Evolutionary conservation across 176 grass and related monocot species (phyloP).

Genomic region (Oryza meridionalis): DNA sequence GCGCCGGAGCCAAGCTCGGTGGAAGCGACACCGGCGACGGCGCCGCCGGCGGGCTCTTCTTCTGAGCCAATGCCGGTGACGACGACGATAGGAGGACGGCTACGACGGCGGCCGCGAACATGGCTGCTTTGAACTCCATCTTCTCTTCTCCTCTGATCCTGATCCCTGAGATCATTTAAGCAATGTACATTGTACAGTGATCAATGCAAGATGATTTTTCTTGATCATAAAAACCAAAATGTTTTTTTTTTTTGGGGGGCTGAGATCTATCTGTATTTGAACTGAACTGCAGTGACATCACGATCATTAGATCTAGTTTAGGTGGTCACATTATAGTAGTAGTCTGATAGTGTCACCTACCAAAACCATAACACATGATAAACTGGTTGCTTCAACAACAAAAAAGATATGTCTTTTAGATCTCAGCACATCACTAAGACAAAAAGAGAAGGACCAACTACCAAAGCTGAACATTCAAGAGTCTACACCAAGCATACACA

Average conservation of each 20-base stretch:
- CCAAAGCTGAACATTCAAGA: neutral
- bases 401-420: conserved; percentile 23
- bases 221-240: neutral
- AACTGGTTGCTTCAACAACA: conserved; percentile 36
- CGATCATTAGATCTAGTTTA: conserved; percentile 28
- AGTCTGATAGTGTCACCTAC: conserved; percentile 27
- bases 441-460: conserved; percentile 34
- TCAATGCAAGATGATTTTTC: neutral
- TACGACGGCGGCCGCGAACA: conserved; percentile 36
- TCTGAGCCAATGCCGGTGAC: conserved; percentile 54
- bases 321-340: neutral
- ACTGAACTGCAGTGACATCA: neutral
- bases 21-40: conserved; percentile 43
- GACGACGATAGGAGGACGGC: conserved; percentile 30
- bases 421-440: conserved; percentile 12
- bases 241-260: too few relatives aligned
- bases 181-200: neutral
- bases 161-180: conserved; percentile 34
- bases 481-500: conserved; percentile 20
- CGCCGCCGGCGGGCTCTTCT: conserved; percentile 36
- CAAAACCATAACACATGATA: conserved; percentile 38
- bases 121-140: conserved; percentile 50
- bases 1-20: conserved; percentile 49
- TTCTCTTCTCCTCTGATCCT: conserved; percentile 29
- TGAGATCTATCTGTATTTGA: neutral